A percentile compares a stretch with the other conserved stretches of the same genome.
Conservation (phyloP, 306 rosid species). For the Neltuma alba region DNA sequence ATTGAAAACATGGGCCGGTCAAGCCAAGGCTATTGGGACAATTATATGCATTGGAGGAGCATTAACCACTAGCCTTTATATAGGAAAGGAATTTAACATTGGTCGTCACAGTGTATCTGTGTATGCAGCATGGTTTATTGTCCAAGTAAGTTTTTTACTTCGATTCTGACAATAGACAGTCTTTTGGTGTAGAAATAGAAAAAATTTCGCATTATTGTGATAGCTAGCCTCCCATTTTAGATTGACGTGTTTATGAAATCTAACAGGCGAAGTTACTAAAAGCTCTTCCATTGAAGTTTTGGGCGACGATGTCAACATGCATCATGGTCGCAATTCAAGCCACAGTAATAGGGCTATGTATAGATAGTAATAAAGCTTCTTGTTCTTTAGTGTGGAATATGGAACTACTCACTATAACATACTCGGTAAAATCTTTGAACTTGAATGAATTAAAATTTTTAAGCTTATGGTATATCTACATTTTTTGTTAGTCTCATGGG, state of each 20-base stretch:
- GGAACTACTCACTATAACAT: slow-evolving; percentile 58
- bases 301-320: slow-evolving; percentile 62
- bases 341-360: slow-evolving; percentile 39
- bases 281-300: slow-evolving; percentile 52
- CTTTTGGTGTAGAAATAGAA: too few relatives aligned
- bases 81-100: slow-evolving; percentile 51
- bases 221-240: background rate
- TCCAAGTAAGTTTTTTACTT: background rate
- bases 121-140: slow-evolving; percentile 33
- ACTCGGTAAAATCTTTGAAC: slow-evolving; percentile 47
- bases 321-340: slow-evolving; percentile 45
- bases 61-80: slow-evolving; percentile 45
- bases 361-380: slow-evolving; percentile 40
- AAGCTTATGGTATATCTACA: background rate
- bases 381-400: slow-evolving; percentile 69
- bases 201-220: too few relatives aligned
- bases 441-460: background rate
- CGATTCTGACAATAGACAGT: too few relatives aligned
- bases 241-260: background rate
- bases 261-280: slow-evolving; percentile 54
- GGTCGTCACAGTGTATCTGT: slow-evolving; percentile 39
- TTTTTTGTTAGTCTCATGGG: background rate
- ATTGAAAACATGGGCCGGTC: slow-evolving; percentile 35
- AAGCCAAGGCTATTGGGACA: slow-evolving; percentile 47
- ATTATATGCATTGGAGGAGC: slow-evolving; percentile 55